A percentile compares a stretch with the other conserved stretches of the same genome.
Evolutionary conservation across 2,329 filamentous ascomycete species (phyloP).

Genomic region (Fusarium oligoseptatum): DNA sequence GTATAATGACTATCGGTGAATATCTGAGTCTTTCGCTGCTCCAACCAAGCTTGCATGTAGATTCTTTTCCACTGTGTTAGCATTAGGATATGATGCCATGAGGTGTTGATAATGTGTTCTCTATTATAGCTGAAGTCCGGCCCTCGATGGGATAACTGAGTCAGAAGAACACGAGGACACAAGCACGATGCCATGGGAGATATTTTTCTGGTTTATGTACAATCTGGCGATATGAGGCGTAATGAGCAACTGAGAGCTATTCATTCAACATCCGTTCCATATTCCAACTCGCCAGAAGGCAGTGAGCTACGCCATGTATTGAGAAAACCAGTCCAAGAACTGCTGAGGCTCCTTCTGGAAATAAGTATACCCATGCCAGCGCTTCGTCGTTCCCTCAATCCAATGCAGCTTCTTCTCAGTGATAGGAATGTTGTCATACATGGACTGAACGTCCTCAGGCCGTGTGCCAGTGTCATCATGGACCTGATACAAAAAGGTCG

Average conservation of each 20-base stretch:
- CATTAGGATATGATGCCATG: too few species aligned
- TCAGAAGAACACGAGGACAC: too few species aligned
- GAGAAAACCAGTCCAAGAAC: constrained; percentile 34
- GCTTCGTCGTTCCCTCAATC: constrained; percentile 25
- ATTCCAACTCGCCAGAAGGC: background rate
- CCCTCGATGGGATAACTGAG: too few species aligned
- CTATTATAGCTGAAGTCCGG: too few species aligned
- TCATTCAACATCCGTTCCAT: background rate
- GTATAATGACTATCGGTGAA: too few species aligned
- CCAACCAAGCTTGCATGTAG: too few species aligned
- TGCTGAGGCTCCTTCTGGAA: constrained; percentile 30
- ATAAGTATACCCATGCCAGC: constrained; percentile 30
- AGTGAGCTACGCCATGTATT: constrained; percentile 15
- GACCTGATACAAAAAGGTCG: constrained; percentile 34
- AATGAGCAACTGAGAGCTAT: background rate
- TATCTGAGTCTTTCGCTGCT: too few species aligned
- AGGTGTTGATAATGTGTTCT: too few species aligned
- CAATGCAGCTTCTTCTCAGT: constrained; percentile 30
- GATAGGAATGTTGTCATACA: constrained; percentile 29
- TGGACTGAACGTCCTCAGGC: constrained; percentile 27
- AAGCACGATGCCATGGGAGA: too few species aligned
- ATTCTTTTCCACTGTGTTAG: too few species aligned
- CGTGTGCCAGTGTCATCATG: constrained; percentile 21
- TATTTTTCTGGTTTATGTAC: background rate
- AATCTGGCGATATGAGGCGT: background rate